Percentiles rank a stretch among this genome's conserved stretches.
These are phyloP conservation scores for Mortierella sp. DNA, from an alignment of 371 early-diverging fungal species.

Conservation along the genomic window DNA sequence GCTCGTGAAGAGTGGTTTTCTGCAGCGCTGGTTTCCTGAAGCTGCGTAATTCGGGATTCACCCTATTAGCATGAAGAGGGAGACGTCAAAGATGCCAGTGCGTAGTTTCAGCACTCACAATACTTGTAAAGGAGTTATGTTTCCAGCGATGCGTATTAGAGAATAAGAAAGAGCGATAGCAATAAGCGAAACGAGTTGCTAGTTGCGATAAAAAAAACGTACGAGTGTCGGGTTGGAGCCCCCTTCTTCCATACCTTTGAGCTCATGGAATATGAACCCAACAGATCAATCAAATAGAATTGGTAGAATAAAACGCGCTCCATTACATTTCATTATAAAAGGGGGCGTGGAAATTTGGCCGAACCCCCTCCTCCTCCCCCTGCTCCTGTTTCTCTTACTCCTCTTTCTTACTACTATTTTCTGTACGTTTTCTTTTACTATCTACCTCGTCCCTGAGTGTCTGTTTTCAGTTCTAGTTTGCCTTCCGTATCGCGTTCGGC, in stretches of 20 bases:
- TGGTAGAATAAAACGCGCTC: conserved; percentile 10
- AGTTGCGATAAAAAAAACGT: neutral
- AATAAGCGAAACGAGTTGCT: neutral
- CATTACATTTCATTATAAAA: conserved; percentile 6
- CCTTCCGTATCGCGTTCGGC: conserved; percentile 1
- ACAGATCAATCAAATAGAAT: conserved; percentile 2
- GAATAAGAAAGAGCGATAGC: neutral
- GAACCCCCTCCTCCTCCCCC: conserved; percentile 6
- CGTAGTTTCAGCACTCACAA: neutral
- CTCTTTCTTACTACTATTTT: conserved; percentile 1
- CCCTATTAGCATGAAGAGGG: neutral
- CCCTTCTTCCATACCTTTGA: neutral
- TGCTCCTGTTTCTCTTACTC: neutral
- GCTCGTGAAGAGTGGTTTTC: conserved; percentile 4
- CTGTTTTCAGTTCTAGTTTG: neutral
- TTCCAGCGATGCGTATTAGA: neutral
- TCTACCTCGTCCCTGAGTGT: neutral
- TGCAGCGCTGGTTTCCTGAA: no score
- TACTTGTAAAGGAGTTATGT: neutral
- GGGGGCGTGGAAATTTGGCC: conserved; percentile 1
- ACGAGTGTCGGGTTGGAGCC: neutral
- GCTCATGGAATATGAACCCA: neutral
- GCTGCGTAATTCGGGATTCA: neutral
- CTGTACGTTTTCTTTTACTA: neutral
- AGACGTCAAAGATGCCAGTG: neutral